Percentiles rank a stretch among this genome's conserved stretches.
Evolutionary conservation across 139 green algal species (phyloP).

Genomic region (Nannochloris sp.): DNA sequence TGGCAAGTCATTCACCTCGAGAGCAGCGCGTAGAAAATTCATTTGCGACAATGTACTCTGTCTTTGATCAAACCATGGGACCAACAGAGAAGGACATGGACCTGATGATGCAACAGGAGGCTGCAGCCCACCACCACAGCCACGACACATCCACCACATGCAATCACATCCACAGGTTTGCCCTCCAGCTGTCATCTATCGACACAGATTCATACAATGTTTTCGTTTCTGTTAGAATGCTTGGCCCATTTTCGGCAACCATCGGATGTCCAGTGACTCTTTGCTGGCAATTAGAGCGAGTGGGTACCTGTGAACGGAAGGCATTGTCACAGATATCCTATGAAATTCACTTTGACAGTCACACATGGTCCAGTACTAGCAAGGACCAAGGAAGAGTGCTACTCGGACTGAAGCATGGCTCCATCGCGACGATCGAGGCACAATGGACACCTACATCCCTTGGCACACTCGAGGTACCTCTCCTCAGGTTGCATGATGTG

Average conservation of each 20-base stretch:
- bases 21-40: too few relatives aligned
- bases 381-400: conserved; percentile 12
- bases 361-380: conserved; percentile 18
- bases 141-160: neutral
- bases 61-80: too few relatives aligned
- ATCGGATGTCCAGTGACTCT: conserved; percentile 29
- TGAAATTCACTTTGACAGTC: neutral
- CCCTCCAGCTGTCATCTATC: conserved; percentile 1
- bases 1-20: too few relatives aligned
- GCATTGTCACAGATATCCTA: neutral
- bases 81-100: too few relatives aligned
- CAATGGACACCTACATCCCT: conserved; percentile 30
- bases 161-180: neutral
- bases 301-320: conserved; percentile 1
- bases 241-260: conserved; percentile 38
- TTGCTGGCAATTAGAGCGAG: conserved; percentile 45
- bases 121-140: neutral
- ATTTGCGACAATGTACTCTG: too few relatives aligned
- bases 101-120: too few relatives aligned
- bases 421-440: conserved; percentile 37
- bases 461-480: conserved; percentile 33
- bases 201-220: conserved; percentile 11
- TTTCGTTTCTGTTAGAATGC: conserved; percentile 27
- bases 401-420: conserved; percentile 13
- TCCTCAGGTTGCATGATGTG: conserved; percentile 26